Conservation (phyloP, 257 asterid species). For the Thymus mandschuricus region DNA sequence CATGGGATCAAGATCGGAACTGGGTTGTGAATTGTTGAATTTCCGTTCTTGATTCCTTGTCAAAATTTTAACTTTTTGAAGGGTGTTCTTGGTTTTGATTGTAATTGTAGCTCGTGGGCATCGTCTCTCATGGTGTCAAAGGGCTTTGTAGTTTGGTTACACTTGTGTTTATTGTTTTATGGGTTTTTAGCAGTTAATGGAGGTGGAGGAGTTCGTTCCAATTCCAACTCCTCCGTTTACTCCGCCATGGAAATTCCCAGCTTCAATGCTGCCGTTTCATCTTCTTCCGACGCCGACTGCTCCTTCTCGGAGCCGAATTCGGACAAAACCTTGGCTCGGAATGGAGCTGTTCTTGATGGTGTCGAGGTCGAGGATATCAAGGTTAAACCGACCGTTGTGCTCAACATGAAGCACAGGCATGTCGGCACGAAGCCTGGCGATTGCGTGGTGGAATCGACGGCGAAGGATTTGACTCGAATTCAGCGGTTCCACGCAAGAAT, state of each 20-base stretch:
- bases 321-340: conserved; percentile 22
- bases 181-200: conserved; percentile 36
- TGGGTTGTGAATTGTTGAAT: conserved; percentile 21
- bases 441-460: conserved; percentile 54
- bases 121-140: conserved; percentile 43
- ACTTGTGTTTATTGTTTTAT: conserved; percentile 37
- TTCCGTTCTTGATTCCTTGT: not conserved
- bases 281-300: conserved; percentile 45
- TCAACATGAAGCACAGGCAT: conserved; percentile 64
- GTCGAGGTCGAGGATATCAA: conserved; percentile 21
- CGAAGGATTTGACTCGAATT: conserved; percentile 67
- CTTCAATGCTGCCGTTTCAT: conserved; percentile 31
- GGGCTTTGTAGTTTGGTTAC: conserved; percentile 34
- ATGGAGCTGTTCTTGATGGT: conserved; percentile 22
- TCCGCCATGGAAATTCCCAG: conserved; percentile 45
- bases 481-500: conserved; percentile 70
- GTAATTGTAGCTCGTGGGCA: conserved; percentile 7
- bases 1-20: not conserved
- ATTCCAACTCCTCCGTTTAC: conserved; percentile 39
- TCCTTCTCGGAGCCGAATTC: conserved; percentile 30
- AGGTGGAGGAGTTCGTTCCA: conserved; percentile 27
- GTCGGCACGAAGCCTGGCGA: conserved; percentile 43
- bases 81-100: not conserved
- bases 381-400: conserved; percentile 49
- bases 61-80: not conserved